Percentiles rank a stretch among this genome's conserved stretches.
These are phyloP conservation scores for Citrullus colocynthis DNA, from an alignment of 306 rosid genomes.

Conservation along the genomic window DNA sequence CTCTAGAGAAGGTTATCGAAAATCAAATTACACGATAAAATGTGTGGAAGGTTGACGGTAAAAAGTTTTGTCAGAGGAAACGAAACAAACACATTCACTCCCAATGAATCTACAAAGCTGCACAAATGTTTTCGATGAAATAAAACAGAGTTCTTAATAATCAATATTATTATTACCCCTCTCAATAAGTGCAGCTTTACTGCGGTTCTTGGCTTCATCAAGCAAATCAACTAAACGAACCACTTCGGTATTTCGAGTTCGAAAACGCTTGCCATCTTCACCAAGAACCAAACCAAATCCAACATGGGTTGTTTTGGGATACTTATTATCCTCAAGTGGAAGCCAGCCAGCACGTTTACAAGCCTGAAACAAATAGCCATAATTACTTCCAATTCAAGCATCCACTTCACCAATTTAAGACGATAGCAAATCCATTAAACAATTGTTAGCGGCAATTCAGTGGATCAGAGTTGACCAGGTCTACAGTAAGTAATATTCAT, in stretches of 20 bases:
- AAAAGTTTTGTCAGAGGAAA: not conserved
- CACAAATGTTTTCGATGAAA: not conserved
- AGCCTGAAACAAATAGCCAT: constrained; percentile 47
- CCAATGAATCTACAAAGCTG: not conserved
- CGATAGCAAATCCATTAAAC: not conserved
- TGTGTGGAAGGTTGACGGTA: not conserved
- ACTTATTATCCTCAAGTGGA: constrained; percentile 33
- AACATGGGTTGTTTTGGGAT: constrained; percentile 73
- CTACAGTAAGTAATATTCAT: not conserved
- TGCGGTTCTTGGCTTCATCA: constrained; percentile 93
- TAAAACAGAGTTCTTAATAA: not conserved
- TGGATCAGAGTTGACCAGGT: not conserved
- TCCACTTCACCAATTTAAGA: not conserved
- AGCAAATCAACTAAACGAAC: constrained; percentile 90
- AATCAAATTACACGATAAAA: not conserved
- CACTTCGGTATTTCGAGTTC: constrained; percentile 71
- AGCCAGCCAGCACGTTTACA: constrained; percentile 86
- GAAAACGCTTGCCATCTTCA: constrained; percentile 86
- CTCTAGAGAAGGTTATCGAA: constrained; percentile 21
- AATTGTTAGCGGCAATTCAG: not conserved
- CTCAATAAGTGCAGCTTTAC: constrained; percentile 58
- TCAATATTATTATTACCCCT: constrained; percentile 48
- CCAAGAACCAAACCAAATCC: constrained; percentile 99
- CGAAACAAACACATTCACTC: not conserved
- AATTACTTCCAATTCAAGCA: not conserved